Base-by-base conservation (phyloP, 164 flowering plant species). In the Vitis vinifera region DNA sequence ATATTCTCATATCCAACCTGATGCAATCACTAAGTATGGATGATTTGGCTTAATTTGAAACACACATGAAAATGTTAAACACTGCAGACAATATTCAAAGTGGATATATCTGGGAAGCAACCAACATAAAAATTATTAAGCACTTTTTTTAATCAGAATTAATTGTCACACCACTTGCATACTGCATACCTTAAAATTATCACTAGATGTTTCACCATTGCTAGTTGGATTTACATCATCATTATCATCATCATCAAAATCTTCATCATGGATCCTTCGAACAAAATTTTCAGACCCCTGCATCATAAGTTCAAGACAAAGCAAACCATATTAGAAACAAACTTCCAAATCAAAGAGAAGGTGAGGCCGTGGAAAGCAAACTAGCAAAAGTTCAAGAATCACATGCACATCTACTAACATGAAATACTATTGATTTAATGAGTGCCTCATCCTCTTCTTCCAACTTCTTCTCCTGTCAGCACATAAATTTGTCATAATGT, bases 391-490 rank as follows among this genome's bases (percentile, higher is more conserved):
- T 37, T 37, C 44, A 37, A 37, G 44, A 37, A 37, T 37, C 44
- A 6, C 7, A 37, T 37, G 44, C 44, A 37, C 44, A 37, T 3
- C 4, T 59, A 77, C 90, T 83, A 4, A 87, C 97, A 70, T 80
- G 79, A 55, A 84, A 87, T 49, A 84, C 56, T 47, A 89, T 71
- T 51, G 97, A 79, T 70, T 83, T 91, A 51, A 89, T 82, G 9
- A 87, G 81, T n/a, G 91, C 94, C 81, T 92, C 98, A 83, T 92
- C 98, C 73, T 88, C 92, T 69, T 87, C 94, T 69, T 84, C 94
- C 66, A 91, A 49, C 75, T 81, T 84, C 77, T 82, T 82, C 70
- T 86, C 97, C 97, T 90, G 87, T 63, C 52, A 76, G 8, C 51
- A 53, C 6, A 30, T 11, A 30, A 27, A 59, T 23, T 10, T 2